Evolutionary conservation across 805 yeast genomes (phyloP).

Genomic region (Danielia reshetovae): DNA sequence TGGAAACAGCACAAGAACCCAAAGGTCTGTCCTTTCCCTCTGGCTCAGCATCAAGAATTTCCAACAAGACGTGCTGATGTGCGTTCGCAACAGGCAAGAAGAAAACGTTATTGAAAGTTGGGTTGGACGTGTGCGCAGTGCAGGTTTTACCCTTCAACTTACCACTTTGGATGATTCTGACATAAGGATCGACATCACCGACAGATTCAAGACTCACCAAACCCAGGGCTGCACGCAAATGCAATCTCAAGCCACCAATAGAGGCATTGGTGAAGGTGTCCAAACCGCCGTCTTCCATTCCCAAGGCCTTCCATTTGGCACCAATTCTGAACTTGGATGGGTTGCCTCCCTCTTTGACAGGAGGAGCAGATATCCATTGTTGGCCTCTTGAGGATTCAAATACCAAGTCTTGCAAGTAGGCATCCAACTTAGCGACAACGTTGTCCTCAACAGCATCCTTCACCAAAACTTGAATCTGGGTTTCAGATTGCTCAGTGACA

Average conservation of each 20-base stretch:
- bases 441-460: constrained; percentile 57
- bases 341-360: constrained; percentile 40
- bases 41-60: constrained; percentile 64
- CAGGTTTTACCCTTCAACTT: constrained; percentile 55
- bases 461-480: constrained; percentile 53
- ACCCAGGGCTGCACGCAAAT: constrained; percentile 50
- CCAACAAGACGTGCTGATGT: constrained; percentile 55
- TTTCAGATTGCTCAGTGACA: constrained; percentile 54
- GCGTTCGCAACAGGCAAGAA: constrained; percentile 60
- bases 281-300: constrained; percentile 45
- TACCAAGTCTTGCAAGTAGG: constrained; percentile 51
- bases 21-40: constrained; percentile 60
- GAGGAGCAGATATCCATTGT: constrained; percentile 46
- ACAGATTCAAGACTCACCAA: constrained; percentile 57
- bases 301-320: constrained; percentile 70
- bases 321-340: constrained; percentile 44
- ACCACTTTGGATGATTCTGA: constrained; percentile 55
- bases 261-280: constrained; percentile 50
- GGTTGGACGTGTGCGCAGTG: constrained; percentile 51
- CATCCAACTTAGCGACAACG: constrained; percentile 50
- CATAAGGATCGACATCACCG: constrained; percentile 76
- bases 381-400: constrained; percentile 48
- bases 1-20: constrained; percentile 53
- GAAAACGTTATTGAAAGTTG: constrained; percentile 54
- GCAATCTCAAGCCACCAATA: constrained; percentile 63